These are phyloP conservation scores for Ceratobasidium sp. DNA, from an alignment of 1,284 basidiomycete genomes.

Conservation along the genomic window DNA sequence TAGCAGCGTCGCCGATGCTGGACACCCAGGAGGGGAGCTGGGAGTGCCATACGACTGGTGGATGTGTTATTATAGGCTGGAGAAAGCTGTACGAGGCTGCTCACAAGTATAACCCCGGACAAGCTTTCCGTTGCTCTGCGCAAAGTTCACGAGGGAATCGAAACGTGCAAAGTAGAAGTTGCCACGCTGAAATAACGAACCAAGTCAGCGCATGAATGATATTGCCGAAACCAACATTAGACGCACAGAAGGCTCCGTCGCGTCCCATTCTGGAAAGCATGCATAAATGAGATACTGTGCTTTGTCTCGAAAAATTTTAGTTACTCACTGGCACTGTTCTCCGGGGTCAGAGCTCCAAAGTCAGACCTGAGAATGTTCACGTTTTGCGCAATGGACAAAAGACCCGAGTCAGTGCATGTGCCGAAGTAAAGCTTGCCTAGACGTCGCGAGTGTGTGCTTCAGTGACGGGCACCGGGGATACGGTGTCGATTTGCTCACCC, in stretches of 20 bases:
- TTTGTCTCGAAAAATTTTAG: slow-evolving; percentile 35
- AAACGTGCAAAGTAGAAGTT: slow-evolving; percentile 18
- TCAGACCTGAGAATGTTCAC: slow-evolving; percentile 16
- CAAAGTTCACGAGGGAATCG: slow-evolving; percentile 35
- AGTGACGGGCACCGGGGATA: not conserved
- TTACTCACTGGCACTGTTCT: slow-evolving; percentile 45
- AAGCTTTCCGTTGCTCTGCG: slow-evolving; percentile 31
- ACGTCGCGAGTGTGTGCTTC: not conserved
- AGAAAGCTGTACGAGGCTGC: not conserved
- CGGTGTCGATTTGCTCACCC: not conserved
- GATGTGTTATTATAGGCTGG: not conserved
- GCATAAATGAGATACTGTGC: no score
- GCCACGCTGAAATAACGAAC: not conserved
- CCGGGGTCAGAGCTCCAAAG: slow-evolving; percentile 31
- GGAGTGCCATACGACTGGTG: slow-evolving; percentile 38
- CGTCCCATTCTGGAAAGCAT: slow-evolving; percentile 15
- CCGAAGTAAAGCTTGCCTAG: slow-evolving; percentile 41
- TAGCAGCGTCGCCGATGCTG: slow-evolving; percentile 15
- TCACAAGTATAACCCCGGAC: slow-evolving; percentile 35
- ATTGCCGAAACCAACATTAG: not conserved
- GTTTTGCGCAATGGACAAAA: slow-evolving; percentile 28
- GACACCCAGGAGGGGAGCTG: slow-evolving; percentile 37
- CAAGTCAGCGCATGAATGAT: not conserved
- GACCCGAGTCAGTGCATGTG: slow-evolving; percentile 10
- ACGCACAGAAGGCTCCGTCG: slow-evolving; percentile 9